Base-by-base conservation (phyloP, 495 filamentous ascomycete species). In the Penicillium soppii region DNA sequence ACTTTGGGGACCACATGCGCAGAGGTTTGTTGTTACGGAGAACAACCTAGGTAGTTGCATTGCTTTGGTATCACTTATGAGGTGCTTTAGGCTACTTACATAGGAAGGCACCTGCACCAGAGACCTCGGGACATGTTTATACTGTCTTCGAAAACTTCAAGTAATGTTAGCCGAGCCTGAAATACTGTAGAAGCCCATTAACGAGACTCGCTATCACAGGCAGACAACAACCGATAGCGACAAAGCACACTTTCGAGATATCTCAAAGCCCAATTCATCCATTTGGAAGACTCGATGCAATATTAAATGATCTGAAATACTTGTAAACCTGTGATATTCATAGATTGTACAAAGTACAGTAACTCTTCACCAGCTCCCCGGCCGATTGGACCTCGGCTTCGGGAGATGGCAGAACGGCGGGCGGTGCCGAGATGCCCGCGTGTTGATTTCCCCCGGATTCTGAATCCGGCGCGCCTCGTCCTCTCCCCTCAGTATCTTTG, bases 381-480 rank as follows among this genome's bases (percentile, higher is more conserved):
- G 16, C 23, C 36, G 46, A 48, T 49, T 64, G 57, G 49, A 71
- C 68, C 68, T 71, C 68, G 68, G 68, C 68, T 65, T 62, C 60
- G 59, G 54, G 58, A 59, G 52, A 45, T 55, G 67, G 59, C 65
- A 66, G 63, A 70, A 68, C 48, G 55, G 61, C 54, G 62, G 62
- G 67, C 59, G 53, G 53, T 55, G 46, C 47, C 47, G 43, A 52
- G 43, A 20, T 52, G 53, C 56, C 56, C 55, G 55, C 55, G 52
- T 60, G 57, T 60, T 60, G 57, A 50, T 40, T 60, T 58, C 62
- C 62, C 62, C 62, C 62, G 62, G 62, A 65, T 62, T 65, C 47
- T 65, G 44, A 43, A 56, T 52, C 54, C 54, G 56, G 52, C 35
- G 47, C 35, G 46, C 39, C 43, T 52, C 29, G 26, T 51, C 51